Base-by-base conservation (phyloP, 192 early-diverging fungal species). In the Backusella psychrophila region DNA sequence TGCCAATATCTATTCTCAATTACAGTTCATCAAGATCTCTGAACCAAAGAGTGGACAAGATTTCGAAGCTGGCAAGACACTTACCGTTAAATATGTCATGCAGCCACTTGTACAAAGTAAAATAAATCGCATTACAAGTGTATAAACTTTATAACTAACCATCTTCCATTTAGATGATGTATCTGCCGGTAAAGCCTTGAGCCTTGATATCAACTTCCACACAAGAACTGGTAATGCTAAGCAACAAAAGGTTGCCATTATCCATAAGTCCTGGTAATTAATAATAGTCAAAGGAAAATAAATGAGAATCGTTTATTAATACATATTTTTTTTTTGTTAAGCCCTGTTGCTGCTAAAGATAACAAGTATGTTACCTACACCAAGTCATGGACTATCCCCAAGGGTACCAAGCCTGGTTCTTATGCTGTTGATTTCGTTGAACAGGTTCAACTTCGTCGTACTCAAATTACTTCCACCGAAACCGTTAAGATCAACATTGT, bases 11-110 rank as follows among this genome's bases (percentile, higher is more conserved):
- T 81, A 71, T 49, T 75, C 72, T 7, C 80, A 81, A 41, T 73
- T 81, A n/a, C 80, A 81, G 41, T 81, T 81, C 63, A 81, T 81
- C 21, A 81, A 81, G 29, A 81, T 81, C 38, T 17, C 53, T n/a
- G 70, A 68, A 19, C 80, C 80, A 33, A 77, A 74, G 41, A 78
- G 52, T 49, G 73, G 73, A 34, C 65, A 72, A 6, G 65, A 69
- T 29, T 65, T 81, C 15, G 39, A 65, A 34, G 76, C 80, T 63
- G 80, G 80, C 26, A 42, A 81, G 33, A 52, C 71, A 8, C 17
- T 81, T 12, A 38, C 7, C 0, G 29, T 81, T 44, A 75, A 81
- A 74, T 81, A 81, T 65, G 68, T 77, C 14, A 81, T 81, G 80
- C 80, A 81, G 38, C 80, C 80, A 59, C 67, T 81, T n/a, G 41